Percentiles rank a stretch among this genome's conserved stretches.
These are phyloP conservation scores for Raffaelea albimanens DNA, from an alignment of 2,329 filamentous ascomycete genomes.

Conservation along the genomic window DNA sequence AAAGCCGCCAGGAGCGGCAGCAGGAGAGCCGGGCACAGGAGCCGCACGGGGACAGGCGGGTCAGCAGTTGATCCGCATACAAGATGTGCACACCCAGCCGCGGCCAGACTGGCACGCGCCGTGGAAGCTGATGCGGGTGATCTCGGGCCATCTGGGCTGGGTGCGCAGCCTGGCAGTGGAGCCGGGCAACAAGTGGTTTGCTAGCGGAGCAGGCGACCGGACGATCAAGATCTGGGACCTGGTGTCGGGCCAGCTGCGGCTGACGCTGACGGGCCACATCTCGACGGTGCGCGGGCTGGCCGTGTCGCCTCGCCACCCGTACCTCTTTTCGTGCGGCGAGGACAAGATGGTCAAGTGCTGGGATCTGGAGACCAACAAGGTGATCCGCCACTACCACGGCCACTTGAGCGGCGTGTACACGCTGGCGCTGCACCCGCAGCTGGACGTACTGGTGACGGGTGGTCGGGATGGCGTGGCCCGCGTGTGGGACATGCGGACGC, in stretches of 20 bases:
- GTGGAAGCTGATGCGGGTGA: slow-evolving; percentile 97
- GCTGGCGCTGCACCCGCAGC: slow-evolving; percentile 80
- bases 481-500: slow-evolving; percentile 97
- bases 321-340: slow-evolving; percentile 94
- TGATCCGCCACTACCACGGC: slow-evolving; percentile 95
- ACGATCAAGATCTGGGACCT: slow-evolving; percentile 99
- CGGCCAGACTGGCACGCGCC: slow-evolving; percentile 95
- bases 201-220: slow-evolving; percentile 85
- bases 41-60: slow-evolving; percentile 21
- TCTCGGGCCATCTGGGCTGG: slow-evolving; percentile 94
- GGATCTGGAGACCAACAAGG: slow-evolving; percentile 99
- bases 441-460: slow-evolving; percentile 91
- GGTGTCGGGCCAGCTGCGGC: slow-evolving; percentile 70
- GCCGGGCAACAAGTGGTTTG: slow-evolving; percentile 96
- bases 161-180: slow-evolving; percentile 84
- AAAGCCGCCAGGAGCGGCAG: slow-evolving; percentile 15
- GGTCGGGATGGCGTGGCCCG: slow-evolving; percentile 88
- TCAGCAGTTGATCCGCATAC: slow-evolving; percentile 24
- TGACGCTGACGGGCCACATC: slow-evolving; percentile 91
- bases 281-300: slow-evolving; percentile 87
- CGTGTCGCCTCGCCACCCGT: slow-evolving; percentile 87
- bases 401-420: slow-evolving; percentile 95
- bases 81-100: slow-evolving; percentile 28
- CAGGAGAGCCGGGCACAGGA: not conserved
- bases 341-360: slow-evolving; percentile 99